Conservation (phyloP, 2,329 filamentous ascomycete species). For the Cytospora schulzeri region DNA sequence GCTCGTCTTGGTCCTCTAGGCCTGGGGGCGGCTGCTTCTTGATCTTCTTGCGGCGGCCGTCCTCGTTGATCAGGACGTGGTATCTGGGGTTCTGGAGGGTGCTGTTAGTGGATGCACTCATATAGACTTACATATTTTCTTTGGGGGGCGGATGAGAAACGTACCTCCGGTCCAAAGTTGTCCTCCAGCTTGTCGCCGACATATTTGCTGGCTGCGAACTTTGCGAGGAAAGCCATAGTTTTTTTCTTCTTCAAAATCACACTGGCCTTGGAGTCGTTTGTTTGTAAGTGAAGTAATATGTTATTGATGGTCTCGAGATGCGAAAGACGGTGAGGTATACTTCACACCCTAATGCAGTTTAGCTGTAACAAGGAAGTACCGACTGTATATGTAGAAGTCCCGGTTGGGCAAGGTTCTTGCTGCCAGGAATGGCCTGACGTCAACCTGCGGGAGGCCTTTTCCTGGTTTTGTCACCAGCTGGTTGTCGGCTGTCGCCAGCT, state of each 20-base stretch:
- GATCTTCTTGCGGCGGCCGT: slow-evolving; percentile 25
- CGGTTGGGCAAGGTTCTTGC: background rate
- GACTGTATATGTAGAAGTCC: background rate
- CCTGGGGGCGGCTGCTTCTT: slow-evolving; percentile 21
- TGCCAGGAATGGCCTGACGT: background rate
- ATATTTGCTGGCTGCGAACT: slow-evolving; percentile 25
- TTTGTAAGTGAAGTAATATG: background rate
- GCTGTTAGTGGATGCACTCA: background rate
- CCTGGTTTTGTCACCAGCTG: background rate
- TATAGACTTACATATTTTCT: background rate
- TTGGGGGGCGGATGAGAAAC: background rate
- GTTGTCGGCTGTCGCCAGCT: background rate
- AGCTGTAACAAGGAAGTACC: background rate
- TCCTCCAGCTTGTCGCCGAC: slow-evolving; percentile 27
- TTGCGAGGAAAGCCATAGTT: slow-evolving; percentile 27
- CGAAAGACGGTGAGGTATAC: background rate
- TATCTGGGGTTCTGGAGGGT: slow-evolving; percentile 24
- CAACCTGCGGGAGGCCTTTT: background rate
- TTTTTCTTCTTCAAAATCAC: too few species aligned
- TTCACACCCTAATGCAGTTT: background rate
- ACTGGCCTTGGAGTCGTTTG: background rate
- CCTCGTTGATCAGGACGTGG: slow-evolving; percentile 21
- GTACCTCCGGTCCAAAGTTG: slow-evolving; percentile 25
- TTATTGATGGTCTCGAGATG: background rate
- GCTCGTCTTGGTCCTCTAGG: slow-evolving; percentile 20